Base-by-base conservation (phyloP, 352 stramenopile genomes). In the Globisporangium perplexum region DNA sequence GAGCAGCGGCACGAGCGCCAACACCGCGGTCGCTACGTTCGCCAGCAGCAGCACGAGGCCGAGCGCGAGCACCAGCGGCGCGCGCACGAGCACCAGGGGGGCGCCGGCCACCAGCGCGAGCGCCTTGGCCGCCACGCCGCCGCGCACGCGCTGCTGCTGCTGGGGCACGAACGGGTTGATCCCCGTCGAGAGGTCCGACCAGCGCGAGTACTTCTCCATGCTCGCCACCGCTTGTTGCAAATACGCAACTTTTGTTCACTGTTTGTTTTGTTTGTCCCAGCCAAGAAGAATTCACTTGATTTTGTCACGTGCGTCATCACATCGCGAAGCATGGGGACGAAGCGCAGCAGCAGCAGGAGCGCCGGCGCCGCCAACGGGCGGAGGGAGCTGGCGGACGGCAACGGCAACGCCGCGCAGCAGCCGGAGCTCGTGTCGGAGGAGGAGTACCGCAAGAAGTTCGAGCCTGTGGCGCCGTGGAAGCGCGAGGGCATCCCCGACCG, bases 141-240 rank as follows among this genome's bases (percentile, higher is more conserved):
- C 68, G 35, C 70, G 70, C 26, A 87, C 15, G 38, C 38, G 68
- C 3, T 72, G 75, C 63, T 77, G 72, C 59, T 80, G 72, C 63
- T 86, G 74, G 50, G 81, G 81, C 56, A 94, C 83, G 68, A 94
- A 94, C 59, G 83, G 83, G 64, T 94, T 94, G 58, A 90, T 86
- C 28, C 83, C 83, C 56, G 83, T 94, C 55, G 75, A 85, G 65
- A 92, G 70, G 47, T 94, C 83, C 60, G 80, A 75, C 83, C 83
- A 94, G 36, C 83, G 77, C 51, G 68, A 90, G 69, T 86, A 94
- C 65, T 94, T 94, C 65, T 94, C 83, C 83, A 93, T 93, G 20
- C n/a, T n/a, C n/a, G n/a, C n/a, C n/a, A n/a, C n/a, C n/a, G n/a
- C n/a, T n/a, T n/a, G n/a, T n/a, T n/a, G n/a, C n/a, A n/a, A n/a